phyloP scores from a whole-genome alignment of 345 rosid genomes.

The Salix brachista region DNA sequence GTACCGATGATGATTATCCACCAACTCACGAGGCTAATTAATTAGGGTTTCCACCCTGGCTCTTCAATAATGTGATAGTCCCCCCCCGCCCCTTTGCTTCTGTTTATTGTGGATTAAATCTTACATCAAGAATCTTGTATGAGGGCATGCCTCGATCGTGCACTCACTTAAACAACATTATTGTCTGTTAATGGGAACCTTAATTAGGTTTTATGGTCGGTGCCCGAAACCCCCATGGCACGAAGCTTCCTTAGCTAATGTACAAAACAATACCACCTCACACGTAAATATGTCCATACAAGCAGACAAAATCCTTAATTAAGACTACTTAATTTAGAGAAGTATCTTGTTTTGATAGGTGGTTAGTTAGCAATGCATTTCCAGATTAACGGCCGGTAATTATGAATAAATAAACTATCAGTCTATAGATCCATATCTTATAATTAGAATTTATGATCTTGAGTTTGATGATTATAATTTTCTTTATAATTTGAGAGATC shows the following conservation, averaged over 20 bases:
- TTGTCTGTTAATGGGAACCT: background rate
- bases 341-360: background rate
- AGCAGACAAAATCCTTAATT: background rate
- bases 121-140: slow-evolving; percentile 36
- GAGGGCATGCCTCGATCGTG: slow-evolving; percentile 27
- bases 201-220: slow-evolving; percentile 33
- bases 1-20: background rate
- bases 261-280: background rate
- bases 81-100: background rate
- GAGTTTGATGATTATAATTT: no score
- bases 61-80: slow-evolving; percentile 27
- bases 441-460: no score
- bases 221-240: slow-evolving; percentile 32
- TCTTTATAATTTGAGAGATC: background rate
- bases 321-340: background rate
- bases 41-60: slow-evolving; percentile 26
- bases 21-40: background rate
- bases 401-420: no score
- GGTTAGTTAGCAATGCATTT: background rate
- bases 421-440: no score
- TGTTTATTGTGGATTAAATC: slow-evolving; percentile 30
- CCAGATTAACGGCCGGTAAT: background rate
- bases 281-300: background rate
- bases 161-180: slow-evolving; percentile 2
- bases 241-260: slow-evolving; percentile 36